Evolutionary conservation across 306 rosid species (phyloP), one percentile per base, ranked within the genome.

Genomic region (Cucumis melo): DNA sequence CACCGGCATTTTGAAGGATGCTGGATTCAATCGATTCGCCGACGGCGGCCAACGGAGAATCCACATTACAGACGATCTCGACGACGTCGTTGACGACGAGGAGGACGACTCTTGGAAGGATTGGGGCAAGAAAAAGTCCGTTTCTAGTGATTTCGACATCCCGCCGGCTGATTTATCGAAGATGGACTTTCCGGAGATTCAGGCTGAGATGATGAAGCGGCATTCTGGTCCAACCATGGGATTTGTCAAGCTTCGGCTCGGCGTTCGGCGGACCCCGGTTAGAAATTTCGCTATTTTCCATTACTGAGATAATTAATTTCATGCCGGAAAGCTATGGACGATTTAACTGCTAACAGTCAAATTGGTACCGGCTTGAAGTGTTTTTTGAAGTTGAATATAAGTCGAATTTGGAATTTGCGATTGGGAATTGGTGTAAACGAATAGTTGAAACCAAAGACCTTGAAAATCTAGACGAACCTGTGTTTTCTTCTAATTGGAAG

Each of bases 41-140:
- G 81, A 81, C 53, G 98, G 64, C 14, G 84, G 87, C 8, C 86
- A 93, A 78, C 84, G 97, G 36, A 78, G 66, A 79, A 75, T 88
- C 61, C 92, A 91, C 76, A 90, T 94, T 82, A 67, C 97, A 34
- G 98, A 94, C 81, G 92, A 94, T 24, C 87, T 94, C 16, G 94
- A 94, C 80, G 97, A 90, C 78, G 94, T 93, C 7, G 75, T 82
- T 46, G 98, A 94, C 73, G 91, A 94, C 3, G 98, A 91, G 59
- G 98, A 94, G 81, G 98, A 94, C 81, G 98, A 94, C 1, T 76
- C 76, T 20, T 91, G 98, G 98, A 89, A 75, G 64, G 75, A 90
- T 63, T 94, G 97, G 97, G 98, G 98, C 82, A 87, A 88, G 87
- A 93, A 85, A 71, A 78, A 87, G 10, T 1, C 78, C 0, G 86